Conservation (phyloP, 345 rosid genomes). For the Gossypium stocksii region DNA sequence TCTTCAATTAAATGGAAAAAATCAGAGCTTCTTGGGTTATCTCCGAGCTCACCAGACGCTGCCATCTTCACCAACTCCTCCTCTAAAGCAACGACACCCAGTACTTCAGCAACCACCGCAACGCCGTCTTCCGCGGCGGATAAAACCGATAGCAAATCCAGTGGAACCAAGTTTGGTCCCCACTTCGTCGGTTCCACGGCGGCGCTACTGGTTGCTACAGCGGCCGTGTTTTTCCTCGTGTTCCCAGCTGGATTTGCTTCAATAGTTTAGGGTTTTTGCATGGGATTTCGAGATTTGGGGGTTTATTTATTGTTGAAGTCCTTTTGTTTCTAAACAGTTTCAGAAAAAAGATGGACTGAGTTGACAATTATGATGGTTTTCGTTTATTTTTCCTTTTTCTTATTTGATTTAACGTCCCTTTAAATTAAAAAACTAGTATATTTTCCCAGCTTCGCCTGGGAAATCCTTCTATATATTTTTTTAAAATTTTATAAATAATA, state of each 20-base stretch:
- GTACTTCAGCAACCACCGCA: neutral
- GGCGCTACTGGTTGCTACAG: slow-evolving; percentile 16
- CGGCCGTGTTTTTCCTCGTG: slow-evolving; percentile 27
- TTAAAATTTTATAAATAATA: too few species aligned
- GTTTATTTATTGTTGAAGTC: neutral
- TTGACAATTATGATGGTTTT: neutral
- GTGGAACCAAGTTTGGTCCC: slow-evolving; percentile 18
- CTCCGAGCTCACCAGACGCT: slow-evolving; percentile 79
- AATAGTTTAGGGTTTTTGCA: neutral
- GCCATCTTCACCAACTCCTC: slow-evolving; percentile 49
- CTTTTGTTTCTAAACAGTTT: neutral
- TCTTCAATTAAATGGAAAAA: neutral
- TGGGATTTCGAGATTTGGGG: neutral
- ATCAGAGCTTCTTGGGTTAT: slow-evolving; percentile 70
- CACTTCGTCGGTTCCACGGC: slow-evolving; percentile 7
- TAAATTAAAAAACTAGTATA: too few species aligned
- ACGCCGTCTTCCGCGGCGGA: slow-evolving; percentile 20
- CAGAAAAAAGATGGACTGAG: neutral
- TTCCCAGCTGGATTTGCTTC: slow-evolving; percentile 13
- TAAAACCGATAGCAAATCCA: slow-evolving; percentile 16
- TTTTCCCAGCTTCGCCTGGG: too few species aligned
- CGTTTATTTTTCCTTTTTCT: neutral
- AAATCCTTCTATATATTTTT: too few species aligned
- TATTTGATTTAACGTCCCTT: neutral
- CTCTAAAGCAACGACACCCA: slow-evolving; percentile 29